Base-by-base conservation (phyloP, 2,329 filamentous ascomycete species). In the Allantophomopsis cytisporea region DNA sequence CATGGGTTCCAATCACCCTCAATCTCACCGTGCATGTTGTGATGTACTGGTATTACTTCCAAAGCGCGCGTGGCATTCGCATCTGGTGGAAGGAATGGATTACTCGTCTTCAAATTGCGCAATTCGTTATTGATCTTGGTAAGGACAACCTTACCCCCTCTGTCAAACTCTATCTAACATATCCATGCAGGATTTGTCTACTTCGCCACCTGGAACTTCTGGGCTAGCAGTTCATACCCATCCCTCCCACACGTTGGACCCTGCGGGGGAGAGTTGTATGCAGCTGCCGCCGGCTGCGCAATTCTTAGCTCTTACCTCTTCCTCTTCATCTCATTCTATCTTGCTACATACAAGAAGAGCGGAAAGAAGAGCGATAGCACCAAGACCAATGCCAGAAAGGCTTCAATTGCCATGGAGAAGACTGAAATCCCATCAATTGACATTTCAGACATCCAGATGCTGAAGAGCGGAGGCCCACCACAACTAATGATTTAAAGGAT, bases 351-450 rank as follows among this genome's bases (percentile, higher is more conserved):
- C 39, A 46, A 42, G 34, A 48, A 52, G 36, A 42, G 38, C 39
- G 31, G 59, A 60, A 40, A 59, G 63, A 58, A 42, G 61, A 58
- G 46, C 57, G 60, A 50, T 65, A 64, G 35, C 41, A 13, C 45
- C 47, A 16, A 37, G 41, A 23, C 34, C 12, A 15, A 32, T 13
- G 31, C 15, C 31, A 32, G 31, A 20, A 20, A 43, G 15, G 45
- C 45, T 14, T 41, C 41, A 17, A 23, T 21, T 2, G 42, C 36
- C 7, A 43, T 46, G 43, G 40, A 47, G 36, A 45, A 42, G 33
- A 23, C 37, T 2, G 43, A 49, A 16, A 28, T 47, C 2, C 46
- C 44, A 16, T 42, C 37, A 2, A 39, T 44, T 20, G 18, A 20
- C 18, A 20, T 20, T 7, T 20, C 18, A 20, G 18, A 20, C 18